Evolutionary conservation across 495 filamentous ascomycete species (phyloP), one percentile per base, ranked within the genome.

Genomic region (Cercophora samala): DNA sequence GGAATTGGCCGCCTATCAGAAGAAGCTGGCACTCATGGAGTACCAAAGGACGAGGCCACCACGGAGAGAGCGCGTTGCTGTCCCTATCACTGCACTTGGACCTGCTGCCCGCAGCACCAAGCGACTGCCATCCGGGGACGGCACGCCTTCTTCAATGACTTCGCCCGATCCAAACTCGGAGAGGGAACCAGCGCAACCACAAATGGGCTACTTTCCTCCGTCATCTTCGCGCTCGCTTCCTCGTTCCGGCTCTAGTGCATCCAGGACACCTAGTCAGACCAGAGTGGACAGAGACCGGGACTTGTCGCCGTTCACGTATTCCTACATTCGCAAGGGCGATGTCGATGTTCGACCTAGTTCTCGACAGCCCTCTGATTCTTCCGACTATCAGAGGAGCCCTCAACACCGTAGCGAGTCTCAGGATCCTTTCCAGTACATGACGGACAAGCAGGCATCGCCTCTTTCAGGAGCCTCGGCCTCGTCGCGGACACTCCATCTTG

Each of bases 1-100:
- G 29, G 92, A 95, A 73, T 76, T 93, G 67, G 89, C 90, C 52
- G 92, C 92, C 42, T 78, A 93, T 60, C 88, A 93, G 74, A 78
- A 80, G 64, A 75, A 81, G 58, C 85, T 90, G 59, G 86, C 86
- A 74, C 84, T 88, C 63, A 77, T 85, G 72, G 81, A 86, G 66
- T 81, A 80, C 55, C 77, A 79, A 25, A 73, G 75, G 65, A 72
- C 70, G 53, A 76, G 68, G 22, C 78, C 73, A 63, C 72, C 74
- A 62, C 77, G 73, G 46, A 74, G 81, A 29, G 69, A 76, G 46
- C 75, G 81, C 29, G 73, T 82, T 58, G 78, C 79, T 9, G 70
- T 84, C 11, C 80, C 75, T 9, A 69, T 83, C 11, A 71, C 80
- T 0, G 75, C 77, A 1, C 75, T 84, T 5, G 77, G 77, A 19